A percentile compares a stretch with the other conserved stretches of the same genome.
phyloP scores from a whole-genome alignment of 176 grass and related monocot genomes.

The Hordeum marinum region DNA sequence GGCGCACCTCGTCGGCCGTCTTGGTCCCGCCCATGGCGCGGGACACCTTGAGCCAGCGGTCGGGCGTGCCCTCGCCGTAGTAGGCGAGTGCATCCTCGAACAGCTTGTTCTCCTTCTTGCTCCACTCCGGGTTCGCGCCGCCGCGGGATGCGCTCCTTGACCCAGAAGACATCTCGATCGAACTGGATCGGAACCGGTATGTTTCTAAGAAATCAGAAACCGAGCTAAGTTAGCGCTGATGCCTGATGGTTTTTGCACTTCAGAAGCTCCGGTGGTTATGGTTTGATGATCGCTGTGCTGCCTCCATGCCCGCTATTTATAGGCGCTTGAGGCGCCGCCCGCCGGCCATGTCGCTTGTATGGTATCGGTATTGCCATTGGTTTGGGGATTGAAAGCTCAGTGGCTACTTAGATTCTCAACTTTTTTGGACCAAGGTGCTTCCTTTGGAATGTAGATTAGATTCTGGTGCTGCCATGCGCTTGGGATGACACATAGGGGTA shows the following conservation, averaged over 20 bases:
- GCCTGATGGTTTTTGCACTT: not conserved
- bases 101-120: too few relatives aligned
- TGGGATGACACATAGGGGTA: not conserved
- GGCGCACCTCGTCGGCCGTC: conserved; percentile 77
- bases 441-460: conserved; percentile 12
- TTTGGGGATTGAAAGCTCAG: not conserved
- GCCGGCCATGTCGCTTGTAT: not conserved
- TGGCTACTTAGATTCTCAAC: not conserved
- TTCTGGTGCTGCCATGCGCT: not conserved
- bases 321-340: not conserved
- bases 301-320: conserved; percentile 37
- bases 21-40: conserved; percentile 65
- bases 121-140: not conserved
- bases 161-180: conserved; percentile 41
- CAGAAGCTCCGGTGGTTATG: conserved; percentile 16
- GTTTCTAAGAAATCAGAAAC: not conserved
- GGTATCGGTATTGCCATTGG: not conserved
- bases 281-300: conserved; percentile 18
- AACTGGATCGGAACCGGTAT: not conserved
- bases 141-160: conserved; percentile 36
- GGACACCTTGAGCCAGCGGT: conserved; percentile 86
- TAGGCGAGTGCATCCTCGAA: conserved; percentile 62
- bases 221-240: not conserved
- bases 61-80: conserved; percentile 70
- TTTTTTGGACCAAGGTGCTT: not conserved